A percentile compares a stretch with the other conserved stretches of the same genome.
Evolutionary conservation across 805 yeast species (phyloP).

Genomic region (Saccharomycopsis olivae): DNA sequence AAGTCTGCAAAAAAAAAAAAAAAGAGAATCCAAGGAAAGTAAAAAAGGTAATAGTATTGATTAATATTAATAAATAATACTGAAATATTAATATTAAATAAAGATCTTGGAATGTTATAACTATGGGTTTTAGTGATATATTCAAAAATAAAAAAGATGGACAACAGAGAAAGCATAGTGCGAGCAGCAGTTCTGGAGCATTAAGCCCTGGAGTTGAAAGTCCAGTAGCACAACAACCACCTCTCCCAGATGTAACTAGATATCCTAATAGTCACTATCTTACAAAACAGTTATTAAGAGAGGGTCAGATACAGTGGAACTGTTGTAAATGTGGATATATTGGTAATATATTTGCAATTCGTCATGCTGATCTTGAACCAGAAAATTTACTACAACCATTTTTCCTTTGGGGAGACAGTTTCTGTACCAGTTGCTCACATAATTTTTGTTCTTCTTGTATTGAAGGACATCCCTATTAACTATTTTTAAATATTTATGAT

Average conservation of each 20-base stretch:
- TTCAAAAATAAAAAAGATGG: not conserved
- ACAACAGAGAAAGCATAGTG: not conserved
- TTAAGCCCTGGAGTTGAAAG: not conserved
- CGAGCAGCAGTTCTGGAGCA: not conserved
- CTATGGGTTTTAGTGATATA: constrained; percentile 13
- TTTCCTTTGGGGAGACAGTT: constrained; percentile 17
- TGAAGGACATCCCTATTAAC: constrained; percentile 14
- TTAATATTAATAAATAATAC: too few species aligned
- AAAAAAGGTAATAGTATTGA: too few species aligned
- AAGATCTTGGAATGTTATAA: too few species aligned
- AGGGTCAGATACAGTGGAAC: constrained; percentile 14
- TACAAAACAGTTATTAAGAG: constrained; percentile 6
- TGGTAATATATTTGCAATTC: constrained; percentile 8
- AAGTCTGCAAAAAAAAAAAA: too few species aligned
- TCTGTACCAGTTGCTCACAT: constrained; percentile 15
- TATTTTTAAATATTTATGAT: too few species aligned
- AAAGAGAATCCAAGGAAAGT: too few species aligned
- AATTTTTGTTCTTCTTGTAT: constrained; percentile 15
- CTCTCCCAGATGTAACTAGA: not conserved
- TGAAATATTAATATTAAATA: too few species aligned
- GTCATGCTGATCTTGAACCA: constrained; percentile 7
- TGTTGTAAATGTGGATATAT: constrained; percentile 15
- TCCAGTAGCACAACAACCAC: not conserved
- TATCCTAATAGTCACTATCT: constrained; percentile 12
- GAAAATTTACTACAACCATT: constrained; percentile 14